phyloP scores from a whole-genome alignment of 192 early-diverging fungal species.

The Obelidium mucronatum region DNA sequence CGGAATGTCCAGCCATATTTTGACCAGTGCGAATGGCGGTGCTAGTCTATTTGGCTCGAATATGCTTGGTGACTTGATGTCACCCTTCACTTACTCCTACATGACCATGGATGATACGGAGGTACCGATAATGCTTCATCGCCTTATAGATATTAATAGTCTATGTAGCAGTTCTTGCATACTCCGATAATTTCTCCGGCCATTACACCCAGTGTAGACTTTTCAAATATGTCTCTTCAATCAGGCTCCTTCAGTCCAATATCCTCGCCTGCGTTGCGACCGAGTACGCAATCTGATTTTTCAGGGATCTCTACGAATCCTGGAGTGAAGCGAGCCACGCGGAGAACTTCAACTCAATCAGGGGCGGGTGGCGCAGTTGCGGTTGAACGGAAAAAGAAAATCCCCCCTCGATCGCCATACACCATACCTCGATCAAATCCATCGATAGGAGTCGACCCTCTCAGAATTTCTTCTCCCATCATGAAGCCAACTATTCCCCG shows the following conservation, averaged over 20 bases:
- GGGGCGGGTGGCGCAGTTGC: not conserved
- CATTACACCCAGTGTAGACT: constrained; percentile 68
- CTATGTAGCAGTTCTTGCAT: constrained; percentile 46
- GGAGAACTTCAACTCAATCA: constrained; percentile 14
- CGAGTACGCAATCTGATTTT: constrained; percentile 42
- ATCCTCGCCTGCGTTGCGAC: constrained; percentile 68
- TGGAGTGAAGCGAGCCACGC: constrained; percentile 33
- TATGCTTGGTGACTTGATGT: too few relatives aligned
- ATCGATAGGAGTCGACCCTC: not conserved
- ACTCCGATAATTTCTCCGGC: constrained; percentile 76
- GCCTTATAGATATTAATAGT: too few relatives aligned
- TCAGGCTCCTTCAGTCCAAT: constrained; percentile 62
- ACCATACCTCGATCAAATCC: constrained; percentile 25
- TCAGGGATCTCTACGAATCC: constrained; percentile 41
- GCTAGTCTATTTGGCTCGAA: too few relatives aligned
- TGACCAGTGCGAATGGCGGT: too few relatives aligned
- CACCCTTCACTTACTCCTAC: too few relatives aligned
- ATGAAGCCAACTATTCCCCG: constrained; percentile 1
- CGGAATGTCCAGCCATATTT: too few relatives aligned
- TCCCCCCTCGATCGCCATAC: constrained; percentile 44
- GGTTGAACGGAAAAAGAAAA: constrained; percentile 34
- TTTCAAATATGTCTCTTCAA: constrained; percentile 42
- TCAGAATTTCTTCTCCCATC: constrained; percentile 29
- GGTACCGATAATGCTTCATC: too few relatives aligned
- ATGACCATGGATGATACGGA: too few relatives aligned